Conservation (phyloP, 345 rosid species). For the Hibiscus trionum region DNA sequence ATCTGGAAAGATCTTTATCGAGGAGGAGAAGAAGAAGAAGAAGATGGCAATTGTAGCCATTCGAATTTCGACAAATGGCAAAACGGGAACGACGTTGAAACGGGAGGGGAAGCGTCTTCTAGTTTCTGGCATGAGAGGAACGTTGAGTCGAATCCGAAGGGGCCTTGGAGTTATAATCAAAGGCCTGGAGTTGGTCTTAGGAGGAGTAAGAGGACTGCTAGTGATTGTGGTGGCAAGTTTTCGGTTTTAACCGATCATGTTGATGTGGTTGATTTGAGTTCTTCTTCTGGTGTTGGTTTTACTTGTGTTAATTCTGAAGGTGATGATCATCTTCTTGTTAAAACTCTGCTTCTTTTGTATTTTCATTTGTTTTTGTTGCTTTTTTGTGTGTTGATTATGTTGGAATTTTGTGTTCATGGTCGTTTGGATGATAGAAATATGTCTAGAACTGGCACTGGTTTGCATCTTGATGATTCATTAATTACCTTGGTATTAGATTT, state of each 20-base stretch:
- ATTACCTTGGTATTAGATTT: not conserved
- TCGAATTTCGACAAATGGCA: not conserved
- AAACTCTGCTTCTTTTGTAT: not conserved
- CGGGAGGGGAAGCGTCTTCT: slow-evolving; percentile 25
- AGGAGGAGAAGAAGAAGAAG: slow-evolving; percentile 4
- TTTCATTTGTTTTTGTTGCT: not conserved
- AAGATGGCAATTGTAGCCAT: not conserved
- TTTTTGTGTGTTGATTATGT: not conserved
- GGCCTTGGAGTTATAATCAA: slow-evolving; percentile 6
- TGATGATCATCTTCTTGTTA: not conserved
- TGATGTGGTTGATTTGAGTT: slow-evolving; percentile 12
- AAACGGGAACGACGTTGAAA: slow-evolving; percentile 12
- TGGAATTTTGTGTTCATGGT: not conserved
- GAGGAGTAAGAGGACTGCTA: slow-evolving; percentile 26
- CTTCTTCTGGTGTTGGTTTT: slow-evolving; percentile 25
- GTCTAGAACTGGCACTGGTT: not conserved
- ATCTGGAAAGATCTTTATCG: slow-evolving; percentile 13
- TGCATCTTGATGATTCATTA: no score
- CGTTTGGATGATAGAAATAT: not conserved
- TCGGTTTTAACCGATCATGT: slow-evolving; percentile 29
- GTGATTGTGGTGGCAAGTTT: slow-evolving; percentile 15
- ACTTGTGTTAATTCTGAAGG: slow-evolving; percentile 10
- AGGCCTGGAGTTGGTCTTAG: slow-evolving; percentile 31
- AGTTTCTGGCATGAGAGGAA: slow-evolving; percentile 17
- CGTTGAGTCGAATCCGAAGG: slow-evolving; percentile 16